Percentiles rank a stretch among this genome's conserved stretches.
phyloP scores from a whole-genome alignment of 1,139 yeast genomes.

The Scheffersomyces segobiensis region DNA sequence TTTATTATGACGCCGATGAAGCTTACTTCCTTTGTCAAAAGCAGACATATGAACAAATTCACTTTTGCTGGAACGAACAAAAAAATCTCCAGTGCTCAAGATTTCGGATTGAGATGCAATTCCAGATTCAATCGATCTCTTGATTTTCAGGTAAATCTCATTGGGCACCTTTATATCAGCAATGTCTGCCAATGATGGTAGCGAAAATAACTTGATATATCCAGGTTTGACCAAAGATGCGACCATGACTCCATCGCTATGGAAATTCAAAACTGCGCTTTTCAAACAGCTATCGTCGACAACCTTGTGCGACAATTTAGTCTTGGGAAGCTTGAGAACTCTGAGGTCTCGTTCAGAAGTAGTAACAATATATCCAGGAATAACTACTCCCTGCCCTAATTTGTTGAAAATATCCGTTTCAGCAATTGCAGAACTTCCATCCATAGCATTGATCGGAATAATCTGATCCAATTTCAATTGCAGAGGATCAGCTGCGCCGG shows the following conservation, averaged over 20 bases:
- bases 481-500: constrained; percentile 40
- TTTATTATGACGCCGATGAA: constrained; percentile 17
- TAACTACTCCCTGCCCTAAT: constrained; percentile 60
- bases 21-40: constrained; percentile 43
- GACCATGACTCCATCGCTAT: constrained; percentile 34
- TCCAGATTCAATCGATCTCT: constrained; percentile 23
- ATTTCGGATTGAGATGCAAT: constrained; percentile 34
- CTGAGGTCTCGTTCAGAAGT: constrained; percentile 65
- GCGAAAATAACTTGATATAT: constrained; percentile 36
- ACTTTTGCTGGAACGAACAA: constrained; percentile 57
- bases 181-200: constrained; percentile 42
- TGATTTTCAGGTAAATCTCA: constrained; percentile 28
- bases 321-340: constrained; percentile 59
- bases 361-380: constrained; percentile 63
- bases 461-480: constrained; percentile 55
- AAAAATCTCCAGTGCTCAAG: constrained; percentile 71
- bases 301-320: constrained; percentile 63
- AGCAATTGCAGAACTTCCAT: constrained; percentile 69
- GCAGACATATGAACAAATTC: constrained; percentile 48
- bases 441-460: constrained; percentile 55
- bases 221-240: constrained; percentile 41
- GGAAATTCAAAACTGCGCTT: constrained; percentile 33
- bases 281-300: constrained; percentile 64
- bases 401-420: constrained; percentile 57
- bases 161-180: constrained; percentile 38